phyloP scores from a whole-genome alignment of 106 monocot genomes.

The Alisma plantagoaquatica region DNA sequence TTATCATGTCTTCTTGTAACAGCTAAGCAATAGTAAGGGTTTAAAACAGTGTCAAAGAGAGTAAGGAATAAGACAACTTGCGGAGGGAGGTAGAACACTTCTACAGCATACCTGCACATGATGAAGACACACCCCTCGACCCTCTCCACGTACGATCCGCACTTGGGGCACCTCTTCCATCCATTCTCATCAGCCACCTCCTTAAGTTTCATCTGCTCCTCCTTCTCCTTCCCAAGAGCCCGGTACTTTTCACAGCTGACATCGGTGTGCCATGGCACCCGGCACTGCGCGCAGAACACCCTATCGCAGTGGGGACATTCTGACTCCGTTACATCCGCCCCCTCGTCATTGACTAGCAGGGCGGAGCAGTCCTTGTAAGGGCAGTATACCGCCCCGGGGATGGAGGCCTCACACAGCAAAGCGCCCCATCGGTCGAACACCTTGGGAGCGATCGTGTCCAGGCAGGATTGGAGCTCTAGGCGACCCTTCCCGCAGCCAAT shows the following conservation, averaged over 20 bases:
- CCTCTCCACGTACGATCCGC: conserved; percentile 37
- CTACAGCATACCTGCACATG: conserved; percentile 62
- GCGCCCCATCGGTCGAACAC: conserved; percentile 36
- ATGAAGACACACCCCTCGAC: conserved; percentile 30
- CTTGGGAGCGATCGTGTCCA: conserved; percentile 11
- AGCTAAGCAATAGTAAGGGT: no score
- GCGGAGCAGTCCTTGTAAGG: conserved; percentile 44
- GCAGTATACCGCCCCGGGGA: conserved; percentile 26
- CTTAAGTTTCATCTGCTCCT: conserved; percentile 26
- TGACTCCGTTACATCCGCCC: not conserved
- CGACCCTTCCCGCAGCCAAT: conserved; percentile 16
- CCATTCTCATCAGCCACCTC: conserved; percentile 15
- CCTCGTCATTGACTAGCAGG: conserved; percentile 24
- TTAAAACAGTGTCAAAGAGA: no score
- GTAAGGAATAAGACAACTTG: no score
- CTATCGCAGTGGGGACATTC: conserved; percentile 35
- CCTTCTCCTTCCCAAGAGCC: conserved; percentile 9
- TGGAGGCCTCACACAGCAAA: conserved; percentile 34
- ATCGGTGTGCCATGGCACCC: conserved; percentile 24
- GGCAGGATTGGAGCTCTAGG: conserved; percentile 34
- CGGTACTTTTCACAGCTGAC: conserved; percentile 22
- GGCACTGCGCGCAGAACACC: conserved; percentile 32
- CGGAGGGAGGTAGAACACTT: no score
- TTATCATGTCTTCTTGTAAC: no score
- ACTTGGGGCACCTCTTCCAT: conserved; percentile 41